These are phyloP conservation scores for Colletotrichum filicis DNA, from an alignment of 2,329 filamentous ascomycete genomes.

Conservation along the genomic window DNA sequence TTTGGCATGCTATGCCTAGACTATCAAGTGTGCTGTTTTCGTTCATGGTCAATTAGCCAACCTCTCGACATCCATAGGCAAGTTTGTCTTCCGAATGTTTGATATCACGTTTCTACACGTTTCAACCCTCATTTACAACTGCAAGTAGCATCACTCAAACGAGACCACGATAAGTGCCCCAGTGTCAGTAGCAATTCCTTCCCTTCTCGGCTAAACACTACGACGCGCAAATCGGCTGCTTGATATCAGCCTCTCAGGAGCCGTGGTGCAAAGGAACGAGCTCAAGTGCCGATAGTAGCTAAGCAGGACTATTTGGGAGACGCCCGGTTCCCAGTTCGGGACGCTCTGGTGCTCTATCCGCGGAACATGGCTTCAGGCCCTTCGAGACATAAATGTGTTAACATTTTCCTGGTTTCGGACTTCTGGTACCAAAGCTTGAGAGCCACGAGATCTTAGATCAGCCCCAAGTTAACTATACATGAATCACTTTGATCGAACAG, in stretches of 20 bases:
- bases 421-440: not conserved
- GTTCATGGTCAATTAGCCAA: not conserved
- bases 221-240: not conserved
- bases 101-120: not conserved
- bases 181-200: not conserved
- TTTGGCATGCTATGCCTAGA: not conserved
- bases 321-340: not conserved
- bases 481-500: not conserved
- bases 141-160: not conserved
- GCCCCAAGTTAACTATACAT: not conserved
- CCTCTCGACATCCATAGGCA: not conserved
- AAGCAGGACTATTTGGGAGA: not conserved
- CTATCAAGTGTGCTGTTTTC: not conserved
- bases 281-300: not conserved
- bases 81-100: not conserved
- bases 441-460: not conserved
- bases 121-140: not conserved
- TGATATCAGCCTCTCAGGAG: not conserved
- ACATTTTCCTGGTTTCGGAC: not conserved
- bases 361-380: not conserved
- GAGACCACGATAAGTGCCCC: not conserved
- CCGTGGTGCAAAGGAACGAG: not conserved
- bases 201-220: not conserved
- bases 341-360: not conserved
- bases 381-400: not conserved